Percentiles rank a stretch among this genome's conserved stretches.
These are phyloP conservation scores for Dothideomycetes sp. DNA, from an alignment of 2,329 filamentous ascomycete species.

Conservation along the genomic window DNA sequence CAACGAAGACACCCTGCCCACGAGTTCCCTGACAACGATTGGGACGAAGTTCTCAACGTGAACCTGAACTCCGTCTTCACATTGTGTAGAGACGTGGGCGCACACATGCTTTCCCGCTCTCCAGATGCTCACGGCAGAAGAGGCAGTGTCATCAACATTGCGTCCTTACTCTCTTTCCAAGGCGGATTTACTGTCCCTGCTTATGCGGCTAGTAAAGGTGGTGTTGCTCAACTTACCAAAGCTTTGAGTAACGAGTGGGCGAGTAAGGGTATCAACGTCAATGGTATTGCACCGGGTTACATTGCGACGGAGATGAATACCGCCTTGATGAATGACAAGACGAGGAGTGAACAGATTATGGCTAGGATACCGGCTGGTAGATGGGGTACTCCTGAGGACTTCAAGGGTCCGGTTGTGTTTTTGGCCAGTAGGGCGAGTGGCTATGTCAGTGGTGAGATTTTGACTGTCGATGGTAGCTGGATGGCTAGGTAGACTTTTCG, in stretches of 20 bases:
- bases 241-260: conserved; percentile 82
- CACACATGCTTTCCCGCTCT: conserved; percentile 60
- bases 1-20: conserved; percentile 69
- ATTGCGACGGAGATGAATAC: conserved; percentile 92
- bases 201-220: conserved; percentile 79
- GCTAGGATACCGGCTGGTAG: conserved; percentile 72
- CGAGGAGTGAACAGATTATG: conserved; percentile 63
- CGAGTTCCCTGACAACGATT: conserved; percentile 67
- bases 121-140: conserved; percentile 44
- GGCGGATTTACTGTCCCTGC: conserved; percentile 82
- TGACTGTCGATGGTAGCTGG: conserved; percentile 82
- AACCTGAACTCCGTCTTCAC: conserved; percentile 78
- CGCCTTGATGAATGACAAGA: conserved; percentile 64
- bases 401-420: conserved; percentile 73
- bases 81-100: conserved; percentile 65
- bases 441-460: conserved; percentile 73
- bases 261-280: conserved; percentile 68
- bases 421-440: conserved; percentile 66
- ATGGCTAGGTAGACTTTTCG: conserved; percentile 14
- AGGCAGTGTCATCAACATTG: conserved; percentile 76
- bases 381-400: conserved; percentile 79
- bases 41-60: conserved; percentile 74
- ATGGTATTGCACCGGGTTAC: conserved; percentile 83
- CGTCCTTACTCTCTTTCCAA: conserved; percentile 71
- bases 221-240: conserved; percentile 76